A percentile compares a stretch with the other conserved stretches of the same genome.
These are phyloP conservation scores for Strobilomyces confusus DNA, from an alignment of 768 basidiomycete genomes.

Conservation along the genomic window DNA sequence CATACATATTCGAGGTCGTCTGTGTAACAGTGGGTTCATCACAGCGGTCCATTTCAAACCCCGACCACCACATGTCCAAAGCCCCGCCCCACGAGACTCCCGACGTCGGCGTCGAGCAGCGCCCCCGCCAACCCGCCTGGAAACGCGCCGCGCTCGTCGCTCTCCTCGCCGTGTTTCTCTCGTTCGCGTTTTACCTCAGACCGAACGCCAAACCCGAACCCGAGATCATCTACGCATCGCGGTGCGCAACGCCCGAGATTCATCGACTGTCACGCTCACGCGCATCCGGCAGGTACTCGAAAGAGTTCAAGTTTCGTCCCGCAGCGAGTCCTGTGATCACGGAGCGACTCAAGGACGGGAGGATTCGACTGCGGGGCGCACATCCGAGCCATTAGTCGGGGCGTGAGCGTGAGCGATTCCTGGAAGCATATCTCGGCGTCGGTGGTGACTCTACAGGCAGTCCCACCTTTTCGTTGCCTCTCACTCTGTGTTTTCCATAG, in stretches of 20 bases:
- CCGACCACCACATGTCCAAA: constrained; percentile 10
- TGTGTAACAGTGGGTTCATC: no score
- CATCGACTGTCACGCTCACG: background rate
- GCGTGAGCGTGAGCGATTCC: background rate
- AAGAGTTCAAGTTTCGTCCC: constrained; percentile 76
- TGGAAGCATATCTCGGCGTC: background rate
- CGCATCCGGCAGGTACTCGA: constrained; percentile 61
- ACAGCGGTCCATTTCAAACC: constrained; percentile 17
- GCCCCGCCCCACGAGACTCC: background rate
- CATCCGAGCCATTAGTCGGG: constrained; percentile 30
- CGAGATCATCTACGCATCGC: constrained; percentile 55
- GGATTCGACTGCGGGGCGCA: constrained; percentile 67
- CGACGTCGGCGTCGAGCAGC: constrained; percentile 1
- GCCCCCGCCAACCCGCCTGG: constrained; percentile 38
- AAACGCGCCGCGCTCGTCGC: constrained; percentile 45
- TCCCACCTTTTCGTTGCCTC: background rate
- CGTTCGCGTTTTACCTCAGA: constrained; percentile 38
- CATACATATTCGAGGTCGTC: constrained; percentile 18
- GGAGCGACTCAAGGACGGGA: constrained; percentile 69
- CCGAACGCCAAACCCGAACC: constrained; percentile 29
- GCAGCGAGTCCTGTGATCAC: constrained; percentile 84
- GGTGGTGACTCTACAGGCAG: background rate
- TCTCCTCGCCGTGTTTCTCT: constrained; percentile 40
- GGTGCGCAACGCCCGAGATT: constrained; percentile 40
- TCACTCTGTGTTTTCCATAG: background rate